Evolutionary conservation across 192 early-diverging fungal genomes (phyloP).

Genomic region (Dissophora globulifera): DNA sequence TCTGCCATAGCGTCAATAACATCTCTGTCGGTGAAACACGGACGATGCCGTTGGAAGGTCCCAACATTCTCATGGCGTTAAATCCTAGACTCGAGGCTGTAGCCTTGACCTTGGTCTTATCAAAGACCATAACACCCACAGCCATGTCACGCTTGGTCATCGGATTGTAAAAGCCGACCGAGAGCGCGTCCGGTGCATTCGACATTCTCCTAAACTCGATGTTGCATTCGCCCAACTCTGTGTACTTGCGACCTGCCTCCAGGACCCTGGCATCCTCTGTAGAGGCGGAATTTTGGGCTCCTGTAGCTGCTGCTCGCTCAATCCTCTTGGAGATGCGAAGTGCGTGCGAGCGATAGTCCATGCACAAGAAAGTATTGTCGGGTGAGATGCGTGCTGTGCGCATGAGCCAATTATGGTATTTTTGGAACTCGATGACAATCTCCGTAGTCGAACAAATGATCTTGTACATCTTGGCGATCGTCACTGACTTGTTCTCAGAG

Average conservation of each 20-base stretch:
- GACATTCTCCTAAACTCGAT: conserved; percentile 49
- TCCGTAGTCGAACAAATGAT: conserved; percentile 32
- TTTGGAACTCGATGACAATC: conserved; percentile 25
- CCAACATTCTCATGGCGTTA: conserved; percentile 4
- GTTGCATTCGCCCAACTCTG: conserved; percentile 32
- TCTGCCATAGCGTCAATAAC: conserved; percentile 31
- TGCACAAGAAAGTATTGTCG: conserved; percentile 37
- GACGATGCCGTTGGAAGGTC: conserved; percentile 17
- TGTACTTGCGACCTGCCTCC: conserved; percentile 24
- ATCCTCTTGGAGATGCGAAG: conserved; percentile 22
- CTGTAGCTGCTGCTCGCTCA: background rate
- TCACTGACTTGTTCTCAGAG: conserved; percentile 1
- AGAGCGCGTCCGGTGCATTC: conserved; percentile 25
- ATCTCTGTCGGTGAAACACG: conserved; percentile 33
- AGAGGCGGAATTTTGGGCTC: too few relatives aligned
- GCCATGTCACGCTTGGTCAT: conserved; percentile 41
- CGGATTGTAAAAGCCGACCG: conserved; percentile 41
- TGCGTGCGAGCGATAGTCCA: conserved; percentile 36
- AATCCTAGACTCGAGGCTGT: conserved; percentile 20
- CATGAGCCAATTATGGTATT: conserved; percentile 25
- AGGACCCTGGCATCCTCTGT: background rate
- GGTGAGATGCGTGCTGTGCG: conserved; percentile 20
- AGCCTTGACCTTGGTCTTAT: conserved; percentile 12
- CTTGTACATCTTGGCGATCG: conserved; percentile 37
- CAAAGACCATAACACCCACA: conserved; percentile 28